Percentiles rank a stretch among this genome's conserved stretches.
Evolutionary conservation across 768 basidiomycete species (phyloP).

Genomic region (Pulveroboletus frians): DNA sequence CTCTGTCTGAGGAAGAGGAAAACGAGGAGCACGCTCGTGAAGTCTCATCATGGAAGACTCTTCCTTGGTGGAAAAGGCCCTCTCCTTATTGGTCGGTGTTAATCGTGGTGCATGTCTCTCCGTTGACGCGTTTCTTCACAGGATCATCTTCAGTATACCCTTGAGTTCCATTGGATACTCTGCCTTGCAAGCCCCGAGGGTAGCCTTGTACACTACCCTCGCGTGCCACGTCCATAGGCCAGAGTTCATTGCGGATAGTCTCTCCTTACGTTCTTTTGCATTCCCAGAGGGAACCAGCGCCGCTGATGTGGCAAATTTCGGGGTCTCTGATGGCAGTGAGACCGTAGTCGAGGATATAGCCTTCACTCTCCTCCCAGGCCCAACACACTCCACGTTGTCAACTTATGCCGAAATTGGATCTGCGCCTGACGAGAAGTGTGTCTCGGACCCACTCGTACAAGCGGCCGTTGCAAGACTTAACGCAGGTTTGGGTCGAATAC

Average conservation of each 20-base stretch:
- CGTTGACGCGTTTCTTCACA: neutral
- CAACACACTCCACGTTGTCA: neutral
- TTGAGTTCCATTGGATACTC: conserved; percentile 51
- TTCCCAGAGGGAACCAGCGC: neutral
- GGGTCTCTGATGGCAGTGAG: neutral
- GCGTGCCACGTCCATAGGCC: conserved; percentile 66
- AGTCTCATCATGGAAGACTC: conserved; percentile 22
- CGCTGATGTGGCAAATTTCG: neutral
- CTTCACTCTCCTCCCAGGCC: conserved; percentile 2
- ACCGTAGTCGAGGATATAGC: neutral
- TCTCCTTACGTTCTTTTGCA: neutral
- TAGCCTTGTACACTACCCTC: conserved; percentile 71
- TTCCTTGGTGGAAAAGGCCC: conserved; percentile 74
- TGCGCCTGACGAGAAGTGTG: conserved; percentile 37
- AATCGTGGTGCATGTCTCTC: neutral
- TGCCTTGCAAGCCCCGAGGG: conserved; percentile 59
- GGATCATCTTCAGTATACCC: conserved; percentile 54
- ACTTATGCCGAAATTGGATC: neutral
- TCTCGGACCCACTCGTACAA: conserved; percentile 65
- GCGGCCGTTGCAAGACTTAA: conserved; percentile 65
- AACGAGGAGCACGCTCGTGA: conserved; percentile 28
- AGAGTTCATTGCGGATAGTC: conserved; percentile 33
- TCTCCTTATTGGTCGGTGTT: conserved; percentile 64
- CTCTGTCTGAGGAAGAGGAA: conserved; percentile 19
- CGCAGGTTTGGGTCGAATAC: conserved; percentile 41